Evolutionary conservation across 805 yeast species (phyloP), one percentile per base, ranked within the genome.

Genomic region (Metschnikowia hibisci): DNA sequence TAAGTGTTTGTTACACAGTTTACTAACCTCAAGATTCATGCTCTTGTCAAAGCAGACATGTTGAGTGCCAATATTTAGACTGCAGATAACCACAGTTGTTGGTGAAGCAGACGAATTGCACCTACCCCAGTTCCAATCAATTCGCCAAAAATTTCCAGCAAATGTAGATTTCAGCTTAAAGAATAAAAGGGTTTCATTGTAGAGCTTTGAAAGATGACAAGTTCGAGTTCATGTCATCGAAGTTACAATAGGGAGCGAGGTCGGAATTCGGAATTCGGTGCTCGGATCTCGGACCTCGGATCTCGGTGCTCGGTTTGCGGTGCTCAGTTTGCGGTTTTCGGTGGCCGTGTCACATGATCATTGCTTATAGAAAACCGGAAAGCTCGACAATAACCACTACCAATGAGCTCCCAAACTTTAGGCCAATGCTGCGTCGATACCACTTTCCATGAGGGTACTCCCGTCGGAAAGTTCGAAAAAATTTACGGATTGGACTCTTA

Each of bases 371-470:
- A 35, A 9, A n/a, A n/a, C n/a, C n/a, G n/a, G n/a, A n/a, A n/a
- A n/a, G n/a, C n/a, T n/a, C n/a, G n/a, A n/a, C 23, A 28, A 6
- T 13, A 15, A 4, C 4, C 15, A 13, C n/a, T 18, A 29, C 52
- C 32, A 51, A 66, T 66, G 71, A 69, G 81, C 44, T 76, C 81
- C n/a, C 66, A 76, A 47, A 72, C 77, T 30, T 80, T 80, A 43
- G 70, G 73, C 32, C 41, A 47, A 15, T 78, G 82, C 52, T 79
- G 83, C 51, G 55, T 66, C 41, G 52, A 56, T 43, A 66, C 66
- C 26, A 53, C 56, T 42, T 53, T 64, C 49, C 82, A 77, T 51
- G 77, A 73, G 50, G 86, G 85, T 29, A 61, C 61, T 4, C 69
- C 81, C 23, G 51, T 42, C 9, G 87, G 87, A 27, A 41, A 49